Base-by-base conservation (phyloP, 306 rosid species). In the Cotoneaster glaucophyllus region DNA sequence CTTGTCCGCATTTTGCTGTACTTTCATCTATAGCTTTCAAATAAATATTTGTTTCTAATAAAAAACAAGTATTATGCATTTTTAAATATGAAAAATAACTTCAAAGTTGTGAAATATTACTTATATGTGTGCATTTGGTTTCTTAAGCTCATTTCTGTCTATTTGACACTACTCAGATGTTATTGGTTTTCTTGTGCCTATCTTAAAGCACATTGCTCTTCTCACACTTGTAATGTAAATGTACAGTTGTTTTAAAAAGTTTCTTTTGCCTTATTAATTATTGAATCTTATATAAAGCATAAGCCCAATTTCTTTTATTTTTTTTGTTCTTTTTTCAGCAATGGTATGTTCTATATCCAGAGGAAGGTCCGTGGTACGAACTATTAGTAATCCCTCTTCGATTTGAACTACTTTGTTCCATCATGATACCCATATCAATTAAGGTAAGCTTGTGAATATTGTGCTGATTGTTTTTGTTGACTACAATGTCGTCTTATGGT, bases 351-450 rank as follows among this genome's bases (percentile, higher is more conserved):
- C 87, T 81, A 74, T 91, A 92, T 83, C 99, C 97, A 41, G 80
- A 79, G 29, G 97, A 95, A 82, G 96, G 93, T 74, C 97, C 93
- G 12, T 95, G 99, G 99, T 95, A 88, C 78, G 99, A 95, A 77
- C 88, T 92, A 26, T 84, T 95, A 87, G 76, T 95, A 82, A 95
- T 95, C 79, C 99, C 99, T 79, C 90, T 95, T 84, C 97, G 99
- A 43, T 95, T 95, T 26, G 99, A 95, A 87, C 96, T 95, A 80
- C 96, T 95, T 48, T 95, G 99, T 86, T 95, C 99, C 43, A 95
- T 95, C 85, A 95, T 95, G 99, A 95, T 95, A 77, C 99, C 99
- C 84, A 95, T 95, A 85, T 95, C 99, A 79, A 95, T 95, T 74
- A 95, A 95, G 99, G 99, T 92, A 84, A 76, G 86, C 45, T 74